Conservation (phyloP, 139 green algal genomes). For the Chlorella sorokiniana region DNA sequence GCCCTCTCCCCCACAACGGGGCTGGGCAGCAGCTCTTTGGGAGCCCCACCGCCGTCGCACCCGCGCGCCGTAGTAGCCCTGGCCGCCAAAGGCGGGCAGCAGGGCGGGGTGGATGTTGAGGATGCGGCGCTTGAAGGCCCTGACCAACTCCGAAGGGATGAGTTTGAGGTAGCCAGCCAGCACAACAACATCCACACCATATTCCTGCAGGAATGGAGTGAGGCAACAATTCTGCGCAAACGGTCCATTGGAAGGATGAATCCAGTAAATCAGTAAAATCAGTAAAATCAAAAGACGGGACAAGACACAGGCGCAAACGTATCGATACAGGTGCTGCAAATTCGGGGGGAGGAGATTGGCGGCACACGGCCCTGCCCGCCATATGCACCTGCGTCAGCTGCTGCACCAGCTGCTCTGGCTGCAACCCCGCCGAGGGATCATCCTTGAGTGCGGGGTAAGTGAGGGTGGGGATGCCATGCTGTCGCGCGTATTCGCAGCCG, state of each 20-base stretch:
- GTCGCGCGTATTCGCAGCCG: conserved; percentile 74
- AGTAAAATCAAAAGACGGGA: no score
- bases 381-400: conserved; percentile 39
- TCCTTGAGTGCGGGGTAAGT: conserved; percentile 74
- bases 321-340: no score
- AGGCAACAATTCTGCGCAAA: no score
- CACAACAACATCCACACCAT: conserved; percentile 76
- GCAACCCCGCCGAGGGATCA: conserved; percentile 30
- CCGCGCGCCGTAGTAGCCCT: conserved; percentile 88
- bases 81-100: conserved; percentile 95
- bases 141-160: conserved; percentile 81
- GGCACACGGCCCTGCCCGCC: no score
- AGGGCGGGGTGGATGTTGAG: conserved; percentile 99
- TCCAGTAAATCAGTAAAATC: no score
- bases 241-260: no score
- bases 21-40: background rate
- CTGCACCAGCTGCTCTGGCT: conserved; percentile 59
- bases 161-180: conserved; percentile 98
- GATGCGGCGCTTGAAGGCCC: conserved; percentile 77
- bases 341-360: no score
- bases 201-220: conserved; percentile 18
- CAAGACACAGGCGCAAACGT: no score
- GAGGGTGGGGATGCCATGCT: conserved; percentile 75
- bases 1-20: background rate
- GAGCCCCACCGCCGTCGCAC: no score